phyloP scores from a whole-genome alignment of 2,329 filamentous ascomycete genomes.

The Aspergillus amoenus region DNA sequence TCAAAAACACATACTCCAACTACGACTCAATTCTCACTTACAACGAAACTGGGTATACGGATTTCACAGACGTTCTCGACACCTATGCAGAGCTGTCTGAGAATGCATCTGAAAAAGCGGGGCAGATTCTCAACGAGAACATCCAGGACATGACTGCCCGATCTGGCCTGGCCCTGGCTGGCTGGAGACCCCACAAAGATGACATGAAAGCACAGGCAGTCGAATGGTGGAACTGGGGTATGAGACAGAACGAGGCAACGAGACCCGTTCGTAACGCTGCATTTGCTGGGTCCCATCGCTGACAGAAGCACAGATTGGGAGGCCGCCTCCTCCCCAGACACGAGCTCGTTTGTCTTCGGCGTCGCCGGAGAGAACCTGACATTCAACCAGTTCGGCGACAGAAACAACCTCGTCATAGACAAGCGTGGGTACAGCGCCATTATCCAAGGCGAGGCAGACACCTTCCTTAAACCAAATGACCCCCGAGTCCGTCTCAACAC shows the following conservation, averaged over 20 bases:
- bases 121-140: conserved; percentile 58
- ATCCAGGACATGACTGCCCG: conserved; percentile 62
- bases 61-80: conserved; percentile 54
- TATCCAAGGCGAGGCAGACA: conserved; percentile 56
- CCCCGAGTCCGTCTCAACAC: conserved; percentile 59
- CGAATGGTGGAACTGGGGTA: conserved; percentile 59
- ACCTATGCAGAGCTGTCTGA: conserved; percentile 51
- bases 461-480: conserved; percentile 54
- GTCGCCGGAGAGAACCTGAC: conserved; percentile 59
- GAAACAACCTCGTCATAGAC: conserved; percentile 62
- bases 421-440: conserved; percentile 61
- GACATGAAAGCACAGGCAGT: conserved; percentile 58
- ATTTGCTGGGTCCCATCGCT: conserved; percentile 1
- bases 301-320: conserved; percentile 54
- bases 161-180: conserved; percentile 58
- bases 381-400: conserved; percentile 61
- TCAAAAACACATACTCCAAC: conserved; percentile 59
- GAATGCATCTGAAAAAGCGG: conserved; percentile 53
- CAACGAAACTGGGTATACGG: conserved; percentile 54
- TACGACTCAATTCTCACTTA: conserved; percentile 61
- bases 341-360: conserved; percentile 57
- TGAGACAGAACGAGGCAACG: conserved; percentile 9
- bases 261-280: neutral
- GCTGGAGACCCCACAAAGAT: conserved; percentile 58
- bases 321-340: conserved; percentile 56